Evolutionary conservation across 768 basidiomycete species (phyloP).

Genomic region (Lenzites betulinus): DNA sequence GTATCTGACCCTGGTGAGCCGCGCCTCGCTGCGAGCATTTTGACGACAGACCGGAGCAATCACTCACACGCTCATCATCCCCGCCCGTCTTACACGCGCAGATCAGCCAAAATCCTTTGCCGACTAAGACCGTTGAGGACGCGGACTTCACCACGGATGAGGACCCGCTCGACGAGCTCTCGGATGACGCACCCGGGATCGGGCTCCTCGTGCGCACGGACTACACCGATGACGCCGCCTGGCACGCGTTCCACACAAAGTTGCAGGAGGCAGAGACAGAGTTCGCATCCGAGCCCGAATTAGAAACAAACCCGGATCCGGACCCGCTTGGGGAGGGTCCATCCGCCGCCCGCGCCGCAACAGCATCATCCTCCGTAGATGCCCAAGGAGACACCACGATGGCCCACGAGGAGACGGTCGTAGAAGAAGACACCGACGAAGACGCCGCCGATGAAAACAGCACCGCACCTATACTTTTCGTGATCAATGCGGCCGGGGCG

Average conservation of each 20-base stretch:
- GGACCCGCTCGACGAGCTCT: slow-evolving; percentile 55
- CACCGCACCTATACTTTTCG: slow-evolving; percentile 46
- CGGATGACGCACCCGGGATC: slow-evolving; percentile 49
- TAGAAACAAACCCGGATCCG: slow-evolving; percentile 23
- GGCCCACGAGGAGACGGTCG: slow-evolving; percentile 31
- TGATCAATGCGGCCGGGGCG: slow-evolving; percentile 47
- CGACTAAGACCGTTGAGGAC: slow-evolving; percentile 20
- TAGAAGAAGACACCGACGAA: slow-evolving; percentile 32
- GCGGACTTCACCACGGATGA: slow-evolving; percentile 41
- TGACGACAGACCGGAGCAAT: neutral
- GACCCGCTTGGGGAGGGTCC: slow-evolving; percentile 27
- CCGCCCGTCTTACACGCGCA: neutral
- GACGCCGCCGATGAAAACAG: slow-evolving; percentile 18
- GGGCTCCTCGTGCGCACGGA: slow-evolving; percentile 76
- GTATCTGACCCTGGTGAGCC: slow-evolving; percentile 21
- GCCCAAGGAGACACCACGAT: slow-evolving; percentile 26
- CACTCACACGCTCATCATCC: neutral
- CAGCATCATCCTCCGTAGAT: slow-evolving; percentile 19
- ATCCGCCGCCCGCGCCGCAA: slow-evolving; percentile 22
- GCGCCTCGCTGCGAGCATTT: neutral
- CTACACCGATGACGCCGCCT: slow-evolving; percentile 66
- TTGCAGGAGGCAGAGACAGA: slow-evolving; percentile 62
- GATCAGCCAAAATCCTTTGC: slow-evolving; percentile 21
- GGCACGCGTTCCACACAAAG: slow-evolving; percentile 53
- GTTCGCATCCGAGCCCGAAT: slow-evolving; percentile 35